Conservation (phyloP, 1,139 yeast genomes). For the Groenewaldozyma auringiensis region DNA sequence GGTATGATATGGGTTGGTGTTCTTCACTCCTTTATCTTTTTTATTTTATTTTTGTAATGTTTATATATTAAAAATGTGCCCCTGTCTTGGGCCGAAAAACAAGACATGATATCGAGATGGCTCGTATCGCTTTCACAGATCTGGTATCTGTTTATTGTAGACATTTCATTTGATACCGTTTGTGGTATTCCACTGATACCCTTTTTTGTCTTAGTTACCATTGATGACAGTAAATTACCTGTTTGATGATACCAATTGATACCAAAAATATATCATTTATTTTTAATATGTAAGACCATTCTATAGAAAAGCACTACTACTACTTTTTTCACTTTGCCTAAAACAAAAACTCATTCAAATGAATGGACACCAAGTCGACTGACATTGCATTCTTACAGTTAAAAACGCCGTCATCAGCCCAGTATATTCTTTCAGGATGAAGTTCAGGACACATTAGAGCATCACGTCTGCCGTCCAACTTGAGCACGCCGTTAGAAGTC, state of each 20-base stretch:
- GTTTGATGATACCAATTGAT: background rate
- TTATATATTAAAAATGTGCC: slow-evolving; percentile 6
- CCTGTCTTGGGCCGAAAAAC: slow-evolving; percentile 2
- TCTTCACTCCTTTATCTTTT: too few relatives aligned
- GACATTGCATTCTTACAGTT: slow-evolving; percentile 10
- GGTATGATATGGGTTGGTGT: too few relatives aligned
- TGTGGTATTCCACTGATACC: too few relatives aligned
- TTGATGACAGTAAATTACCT: background rate
- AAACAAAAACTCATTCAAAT: slow-evolving; percentile 2
- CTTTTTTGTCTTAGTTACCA: background rate
- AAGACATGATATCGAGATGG: slow-evolving; percentile 6
- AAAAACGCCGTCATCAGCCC: slow-evolving; percentile 12
- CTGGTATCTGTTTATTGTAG: background rate
- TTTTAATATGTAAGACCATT: background rate
- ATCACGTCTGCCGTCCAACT: slow-evolving; percentile 8
- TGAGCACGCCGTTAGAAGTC: slow-evolving; percentile 11
- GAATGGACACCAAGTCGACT: slow-evolving; percentile 10
- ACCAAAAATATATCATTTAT: background rate
- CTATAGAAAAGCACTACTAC: background rate
- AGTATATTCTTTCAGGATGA: slow-evolving; percentile 12
- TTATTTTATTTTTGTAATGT: background rate
- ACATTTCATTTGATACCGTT: background rate
- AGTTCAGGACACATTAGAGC: slow-evolving; percentile 15
- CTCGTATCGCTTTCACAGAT: slow-evolving; percentile 6
- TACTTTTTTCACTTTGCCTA: background rate